Evolutionary conservation across 1,139 yeast genomes (phyloP).

Genomic region (Geotrichum restrictum): DNA sequence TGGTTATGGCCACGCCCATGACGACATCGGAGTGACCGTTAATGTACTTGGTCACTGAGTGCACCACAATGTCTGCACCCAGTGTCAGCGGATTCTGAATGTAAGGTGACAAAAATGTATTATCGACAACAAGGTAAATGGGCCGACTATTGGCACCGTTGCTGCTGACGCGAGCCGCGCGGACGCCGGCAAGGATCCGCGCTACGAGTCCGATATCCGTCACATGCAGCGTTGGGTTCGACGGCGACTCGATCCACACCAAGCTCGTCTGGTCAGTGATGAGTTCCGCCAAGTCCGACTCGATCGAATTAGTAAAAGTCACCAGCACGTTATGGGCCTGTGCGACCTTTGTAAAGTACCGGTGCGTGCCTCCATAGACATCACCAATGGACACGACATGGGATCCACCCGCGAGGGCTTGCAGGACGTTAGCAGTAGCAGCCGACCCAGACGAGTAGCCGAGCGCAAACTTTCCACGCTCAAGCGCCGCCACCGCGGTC

Average conservation of each 20-base stretch:
- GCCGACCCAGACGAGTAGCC: conserved; percentile 88
- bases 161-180: conserved; percentile 38
- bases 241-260: conserved; percentile 88
- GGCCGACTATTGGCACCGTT: conserved; percentile 44
- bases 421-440: conserved; percentile 73
- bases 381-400: conserved; percentile 82
- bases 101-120: conserved; percentile 92
- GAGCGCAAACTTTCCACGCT: conserved; percentile 70
- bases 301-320: conserved; percentile 63
- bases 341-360: conserved; percentile 86
- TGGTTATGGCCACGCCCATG: conserved; percentile 77
- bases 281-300: conserved; percentile 53
- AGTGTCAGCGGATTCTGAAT: conserved; percentile 75
- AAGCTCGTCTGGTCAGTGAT: conserved; percentile 60
- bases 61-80: conserved; percentile 86
- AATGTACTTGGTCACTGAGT: conserved; percentile 86
- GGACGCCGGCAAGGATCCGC: conserved; percentile 47
- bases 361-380: conserved; percentile 90
- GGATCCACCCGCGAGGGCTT: conserved; percentile 65
- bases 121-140: conserved; percentile 74
- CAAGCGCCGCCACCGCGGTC: conserved; percentile 73
- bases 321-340: conserved; percentile 71
- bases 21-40: conserved; percentile 93
- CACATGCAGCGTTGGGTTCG: conserved; percentile 77
- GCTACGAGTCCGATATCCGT: conserved; percentile 68